A percentile compares a stretch with the other conserved stretches of the same genome.
These are phyloP conservation scores for Penicillium pancosmium DNA, from an alignment of 495 filamentous ascomycete species.

Conservation along the genomic window DNA sequence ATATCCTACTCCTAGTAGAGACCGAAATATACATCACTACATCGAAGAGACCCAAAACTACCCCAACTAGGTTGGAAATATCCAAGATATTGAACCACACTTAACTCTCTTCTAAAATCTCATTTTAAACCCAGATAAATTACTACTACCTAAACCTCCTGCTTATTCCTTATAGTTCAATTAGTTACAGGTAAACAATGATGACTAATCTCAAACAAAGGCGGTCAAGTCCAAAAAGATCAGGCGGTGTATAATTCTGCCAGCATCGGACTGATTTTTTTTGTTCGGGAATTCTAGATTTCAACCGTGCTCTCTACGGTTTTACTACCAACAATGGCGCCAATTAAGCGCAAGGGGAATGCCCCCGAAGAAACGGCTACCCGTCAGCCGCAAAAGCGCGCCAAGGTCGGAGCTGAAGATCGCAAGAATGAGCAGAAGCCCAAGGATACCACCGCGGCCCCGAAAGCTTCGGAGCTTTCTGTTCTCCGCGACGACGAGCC, in stretches of 20 bases:
- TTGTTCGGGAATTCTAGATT: constrained; percentile 27
- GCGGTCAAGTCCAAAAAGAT: constrained; percentile 8
- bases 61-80: too few species aligned
- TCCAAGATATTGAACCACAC: too few species aligned
- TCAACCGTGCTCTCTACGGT: constrained; percentile 34
- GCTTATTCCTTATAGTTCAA: not conserved
- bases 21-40: too few species aligned
- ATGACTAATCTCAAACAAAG: not conserved
- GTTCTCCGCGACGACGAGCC: constrained; percentile 76
- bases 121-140: too few species aligned
- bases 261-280: constrained; percentile 39
- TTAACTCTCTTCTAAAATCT: too few species aligned
- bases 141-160: too few species aligned
- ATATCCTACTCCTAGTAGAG: too few species aligned
- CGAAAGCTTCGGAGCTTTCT: constrained; percentile 48
- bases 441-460: constrained; percentile 36
- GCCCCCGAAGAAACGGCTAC: constrained; percentile 39
- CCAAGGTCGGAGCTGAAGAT: constrained; percentile 47
- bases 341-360: constrained; percentile 55
- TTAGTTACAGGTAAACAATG: not conserved
- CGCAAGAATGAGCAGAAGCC: constrained; percentile 37
- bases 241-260: constrained; percentile 30
- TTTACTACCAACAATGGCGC: constrained; percentile 48
- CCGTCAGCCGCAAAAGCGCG: constrained; percentile 50
- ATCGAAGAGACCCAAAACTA: too few species aligned